Evolutionary conservation across 257 asterid genomes (phyloP).

Genomic region (Coffea canephora): DNA sequence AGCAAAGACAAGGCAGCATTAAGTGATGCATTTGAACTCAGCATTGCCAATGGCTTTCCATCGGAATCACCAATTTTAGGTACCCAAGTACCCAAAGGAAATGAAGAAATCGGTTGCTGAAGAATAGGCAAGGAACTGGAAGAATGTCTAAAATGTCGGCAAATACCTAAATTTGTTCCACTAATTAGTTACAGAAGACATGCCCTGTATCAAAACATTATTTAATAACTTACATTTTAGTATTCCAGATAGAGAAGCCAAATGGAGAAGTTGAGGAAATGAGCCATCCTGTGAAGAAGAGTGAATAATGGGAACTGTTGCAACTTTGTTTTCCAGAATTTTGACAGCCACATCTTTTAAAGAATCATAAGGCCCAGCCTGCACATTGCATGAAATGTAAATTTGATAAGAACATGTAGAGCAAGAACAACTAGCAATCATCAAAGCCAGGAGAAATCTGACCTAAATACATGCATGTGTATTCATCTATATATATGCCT

Average conservation of each 20-base stretch:
- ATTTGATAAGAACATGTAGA: conserved; percentile 3
- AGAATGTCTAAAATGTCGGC: conserved; percentile 74
- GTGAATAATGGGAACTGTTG: conserved; percentile 64
- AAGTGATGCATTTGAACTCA: conserved; percentile 61
- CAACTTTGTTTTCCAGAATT: conserved; percentile 57
- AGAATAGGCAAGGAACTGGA: conserved; percentile 73
- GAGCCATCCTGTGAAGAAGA: conserved; percentile 62
- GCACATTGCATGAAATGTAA: conserved; percentile 15
- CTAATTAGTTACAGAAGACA: conserved; percentile 21
- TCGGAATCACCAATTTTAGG: conserved; percentile 67
- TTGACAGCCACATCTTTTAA: conserved; percentile 64
- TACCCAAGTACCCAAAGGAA: conserved; percentile 78
- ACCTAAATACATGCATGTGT: background rate
- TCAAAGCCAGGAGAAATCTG: background rate
- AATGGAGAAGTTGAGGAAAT: conserved; percentile 63
- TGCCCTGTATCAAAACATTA: conserved; percentile 2
- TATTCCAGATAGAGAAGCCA: conserved; percentile 71
- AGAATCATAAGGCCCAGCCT: conserved; percentile 70
- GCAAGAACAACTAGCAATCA: background rate
- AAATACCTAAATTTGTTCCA: conserved; percentile 45
- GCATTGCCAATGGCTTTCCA: conserved; percentile 61
- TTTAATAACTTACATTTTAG: conserved; percentile 53
- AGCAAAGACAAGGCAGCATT: conserved; percentile 61
- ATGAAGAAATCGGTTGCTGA: conserved; percentile 62
- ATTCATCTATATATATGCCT: too few relatives aligned